Evolutionary conservation across 1,139 yeast genomes (phyloP), one percentile per base, ranked within the genome.

Genomic region (Arxiozyma slooffiae): DNA sequence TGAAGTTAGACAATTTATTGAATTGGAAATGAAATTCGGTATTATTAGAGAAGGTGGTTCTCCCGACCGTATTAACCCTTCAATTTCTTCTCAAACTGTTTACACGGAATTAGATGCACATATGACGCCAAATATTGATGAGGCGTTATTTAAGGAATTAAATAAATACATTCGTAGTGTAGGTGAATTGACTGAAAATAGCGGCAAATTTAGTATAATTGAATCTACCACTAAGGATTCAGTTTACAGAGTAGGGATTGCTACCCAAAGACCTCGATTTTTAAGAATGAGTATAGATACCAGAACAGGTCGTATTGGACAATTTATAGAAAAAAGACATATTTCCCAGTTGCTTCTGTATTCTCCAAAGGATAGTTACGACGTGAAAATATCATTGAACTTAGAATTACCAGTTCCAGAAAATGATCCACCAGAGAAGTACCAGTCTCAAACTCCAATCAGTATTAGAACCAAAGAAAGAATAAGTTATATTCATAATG

Each of bases 21-120:
- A 89, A 68, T 71, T 89, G 57, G 97, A 89, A 68, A 73, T 87
- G 67, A 88, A 88, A 65, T 77, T 87, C 57, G 97, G 97, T 8
- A 73, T 80, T 16, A 79, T 89, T 37, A 78, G 81, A 69, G 88
- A 83, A 57, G 82, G 82, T 60, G 71, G 73, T 22, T 51, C 62
- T 4, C 65, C 66, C 3, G 77, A 80, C 41, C 74, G 97, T 53
- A 72, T 87, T 43, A 76, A 76, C 51, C 71, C 89, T 41, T 90
- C 89, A 6, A 82, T 86, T 4, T 78, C 84, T 16, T 82, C 95
- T 4, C 96, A 89, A 66, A 77, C 89, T 48, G 75, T 89, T 7
- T 73, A 70, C 57, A 76, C 74, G 48, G 77, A 78, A 37, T 70
- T 79, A 23, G 78, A 77, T 52, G 80, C 85, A 20, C 73, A 70